A percentile compares a stretch with the other conserved stretches of the same genome.
phyloP scores from a whole-genome alignment of 257 asterid genomes.

The Pogostemon cablin region DNA sequence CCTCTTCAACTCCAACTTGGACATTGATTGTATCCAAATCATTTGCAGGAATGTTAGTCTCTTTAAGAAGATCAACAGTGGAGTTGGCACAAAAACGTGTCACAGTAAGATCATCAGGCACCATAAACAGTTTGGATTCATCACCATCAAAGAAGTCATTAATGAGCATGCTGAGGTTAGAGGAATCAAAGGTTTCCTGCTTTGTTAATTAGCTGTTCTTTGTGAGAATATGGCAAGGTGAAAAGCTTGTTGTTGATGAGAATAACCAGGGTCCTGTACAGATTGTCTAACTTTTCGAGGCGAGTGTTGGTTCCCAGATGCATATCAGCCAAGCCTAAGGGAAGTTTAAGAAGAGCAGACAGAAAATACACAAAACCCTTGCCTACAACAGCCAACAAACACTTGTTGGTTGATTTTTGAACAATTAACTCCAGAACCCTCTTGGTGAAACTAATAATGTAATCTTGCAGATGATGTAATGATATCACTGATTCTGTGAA shows the following conservation, averaged over 20 bases:
- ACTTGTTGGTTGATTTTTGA: background rate
- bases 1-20: background rate
- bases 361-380: conserved; percentile 16
- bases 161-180: too few relatives aligned
- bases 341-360: conserved; percentile 19
- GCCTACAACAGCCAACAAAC: background rate
- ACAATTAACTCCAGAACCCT: too few relatives aligned
- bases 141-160: too few relatives aligned
- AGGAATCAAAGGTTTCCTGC: too few relatives aligned
- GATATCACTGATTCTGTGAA: too few relatives aligned
- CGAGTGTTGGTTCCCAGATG: background rate
- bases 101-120: conserved; percentile 28
- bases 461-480: too few relatives aligned
- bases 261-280: conserved; percentile 19
- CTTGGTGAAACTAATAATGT: too few relatives aligned
- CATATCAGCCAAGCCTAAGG: conserved; percentile 25
- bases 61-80: background rate
- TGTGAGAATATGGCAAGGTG: too few relatives aligned
- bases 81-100: background rate
- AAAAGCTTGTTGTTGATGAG: background rate
- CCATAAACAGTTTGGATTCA: background rate
- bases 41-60: background rate
- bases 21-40: conserved; percentile 22
- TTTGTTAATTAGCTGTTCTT: too few relatives aligned
- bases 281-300: conserved; percentile 31